A percentile compares a stretch with the other conserved stretches of the same genome.
Conservation (phyloP, 352 stramenopile species). For the Phytophthora capsici region DNA sequence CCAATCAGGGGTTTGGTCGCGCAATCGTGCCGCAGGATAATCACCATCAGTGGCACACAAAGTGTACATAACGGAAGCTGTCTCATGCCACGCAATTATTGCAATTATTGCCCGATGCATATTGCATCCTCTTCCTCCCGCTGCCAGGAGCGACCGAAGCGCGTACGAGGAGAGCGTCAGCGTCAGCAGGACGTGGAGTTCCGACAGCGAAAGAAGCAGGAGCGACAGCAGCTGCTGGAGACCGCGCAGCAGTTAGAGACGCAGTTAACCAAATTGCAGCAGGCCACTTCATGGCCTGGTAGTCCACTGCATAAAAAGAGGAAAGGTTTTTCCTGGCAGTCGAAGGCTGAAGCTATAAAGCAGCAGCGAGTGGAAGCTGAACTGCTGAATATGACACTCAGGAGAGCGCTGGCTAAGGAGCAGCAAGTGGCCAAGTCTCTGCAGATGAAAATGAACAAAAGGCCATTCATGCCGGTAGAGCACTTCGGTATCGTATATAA, state of each 20-base stretch:
- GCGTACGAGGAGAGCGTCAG: slow-evolving; percentile 17
- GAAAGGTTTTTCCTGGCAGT: not conserved
- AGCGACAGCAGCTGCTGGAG: slow-evolving; percentile 9
- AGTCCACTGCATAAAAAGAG: no score
- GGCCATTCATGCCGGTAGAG: slow-evolving; percentile 9
- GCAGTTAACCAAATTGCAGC: slow-evolving; percentile 10
- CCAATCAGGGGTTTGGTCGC: slow-evolving; percentile 6
- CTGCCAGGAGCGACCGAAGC: slow-evolving; percentile 5
- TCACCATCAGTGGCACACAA: not conserved
- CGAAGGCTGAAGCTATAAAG: slow-evolving; percentile 2
- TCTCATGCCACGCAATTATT: not conserved
- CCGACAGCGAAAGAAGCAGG: slow-evolving; percentile 17
- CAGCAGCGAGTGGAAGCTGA: slow-evolving; percentile 15
- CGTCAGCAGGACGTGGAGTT: slow-evolving; percentile 9
- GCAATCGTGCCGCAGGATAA: not conserved
- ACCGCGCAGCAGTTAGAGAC: slow-evolving; percentile 5
- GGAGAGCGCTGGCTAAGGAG: slow-evolving; percentile 10
- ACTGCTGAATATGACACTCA: slow-evolving; percentile 12
- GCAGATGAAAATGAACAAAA: slow-evolving; percentile 6
- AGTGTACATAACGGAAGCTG: no score
- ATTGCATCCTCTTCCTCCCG: not conserved
- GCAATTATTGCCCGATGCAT: not conserved
- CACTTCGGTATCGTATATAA: not conserved
- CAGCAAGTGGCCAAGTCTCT: slow-evolving; percentile 19
- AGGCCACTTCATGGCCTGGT: not conserved